These are phyloP conservation scores for Kwoniella bestiolae DNA, from an alignment of 768 basidiomycete genomes.

Conservation along the genomic window DNA sequence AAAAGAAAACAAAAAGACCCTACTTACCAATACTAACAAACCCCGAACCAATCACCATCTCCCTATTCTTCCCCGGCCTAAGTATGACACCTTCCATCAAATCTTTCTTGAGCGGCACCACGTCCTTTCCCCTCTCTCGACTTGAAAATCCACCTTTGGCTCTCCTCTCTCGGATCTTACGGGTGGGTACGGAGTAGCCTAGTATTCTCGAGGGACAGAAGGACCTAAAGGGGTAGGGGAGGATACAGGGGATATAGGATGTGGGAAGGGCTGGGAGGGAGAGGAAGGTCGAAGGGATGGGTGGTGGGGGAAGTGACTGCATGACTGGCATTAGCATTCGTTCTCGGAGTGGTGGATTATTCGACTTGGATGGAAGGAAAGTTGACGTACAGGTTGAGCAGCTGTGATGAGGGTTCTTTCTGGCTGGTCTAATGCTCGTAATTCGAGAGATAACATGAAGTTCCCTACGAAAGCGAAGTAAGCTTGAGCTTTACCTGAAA, in stretches of 20 bases:
- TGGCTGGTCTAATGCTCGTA: constrained; percentile 34
- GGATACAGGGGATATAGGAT: constrained; percentile 39
- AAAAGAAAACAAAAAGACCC: no score
- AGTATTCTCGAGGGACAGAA: constrained; percentile 45
- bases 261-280: constrained; percentile 20
- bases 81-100: constrained; percentile 51
- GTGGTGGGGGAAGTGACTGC: constrained; percentile 50
- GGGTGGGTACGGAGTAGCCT: constrained; percentile 26
- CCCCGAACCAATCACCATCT: constrained; percentile 33
- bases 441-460: constrained; percentile 54
- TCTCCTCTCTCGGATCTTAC: constrained; percentile 29
- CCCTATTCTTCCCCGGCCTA: constrained; percentile 25
- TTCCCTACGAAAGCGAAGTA: constrained; percentile 36
- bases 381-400: constrained; percentile 43
- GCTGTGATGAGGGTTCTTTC: constrained; percentile 34
- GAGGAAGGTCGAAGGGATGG: constrained; percentile 28
- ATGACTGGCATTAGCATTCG: neutral
- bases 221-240: constrained; percentile 48
- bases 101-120: constrained; percentile 43
- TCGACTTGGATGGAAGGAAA: neutral
- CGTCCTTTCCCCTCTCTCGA: constrained; percentile 36
- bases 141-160: constrained; percentile 28
- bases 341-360: neutral
- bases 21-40: constrained; percentile 52
- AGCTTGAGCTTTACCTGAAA: constrained; percentile 1